phyloP scores from a whole-genome alignment of 2,329 filamentous ascomycete genomes.

The Hymenoscyphus linearis region DNA sequence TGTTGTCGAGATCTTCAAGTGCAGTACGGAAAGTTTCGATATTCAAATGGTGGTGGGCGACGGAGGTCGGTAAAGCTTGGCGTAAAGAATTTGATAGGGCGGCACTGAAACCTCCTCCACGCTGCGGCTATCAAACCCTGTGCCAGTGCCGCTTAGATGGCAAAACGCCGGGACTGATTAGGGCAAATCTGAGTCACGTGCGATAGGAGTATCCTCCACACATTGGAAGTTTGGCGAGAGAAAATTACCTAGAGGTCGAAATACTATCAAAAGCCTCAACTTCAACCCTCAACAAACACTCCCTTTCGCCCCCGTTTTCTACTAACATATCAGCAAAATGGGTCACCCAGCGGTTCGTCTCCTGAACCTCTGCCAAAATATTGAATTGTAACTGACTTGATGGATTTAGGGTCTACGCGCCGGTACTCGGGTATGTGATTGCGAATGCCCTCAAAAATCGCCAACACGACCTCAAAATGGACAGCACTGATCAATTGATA shows the following conservation, averaged over 20 bases:
- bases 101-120: background rate
- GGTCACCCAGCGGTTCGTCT: slow-evolving; percentile 57
- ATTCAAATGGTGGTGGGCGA: background rate
- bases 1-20: slow-evolving; percentile 9
- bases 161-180: background rate
- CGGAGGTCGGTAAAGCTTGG: background rate
- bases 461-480: background rate
- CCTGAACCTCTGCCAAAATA: background rate
- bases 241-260: background rate
- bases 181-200: background rate
- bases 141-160: too few relatives aligned
- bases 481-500: slow-evolving; percentile 33
- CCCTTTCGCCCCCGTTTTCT: slow-evolving; percentile 18
- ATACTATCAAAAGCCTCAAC: slow-evolving; percentile 1
- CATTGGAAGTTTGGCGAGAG: background rate
- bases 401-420: slow-evolving; percentile 61
- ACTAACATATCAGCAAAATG: slow-evolving; percentile 35
- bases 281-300: slow-evolving; percentile 5
- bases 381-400: background rate
- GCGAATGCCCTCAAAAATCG: background rate
- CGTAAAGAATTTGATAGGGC: background rate
- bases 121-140: too few relatives aligned
- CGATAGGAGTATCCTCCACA: background rate
- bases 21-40: background rate
- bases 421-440: slow-evolving; percentile 71